Evolutionary conservation across 352 stramenopile species (phyloP), one percentile per base, ranked within the genome.

Genomic region (Phytophthora meadii): DNA sequence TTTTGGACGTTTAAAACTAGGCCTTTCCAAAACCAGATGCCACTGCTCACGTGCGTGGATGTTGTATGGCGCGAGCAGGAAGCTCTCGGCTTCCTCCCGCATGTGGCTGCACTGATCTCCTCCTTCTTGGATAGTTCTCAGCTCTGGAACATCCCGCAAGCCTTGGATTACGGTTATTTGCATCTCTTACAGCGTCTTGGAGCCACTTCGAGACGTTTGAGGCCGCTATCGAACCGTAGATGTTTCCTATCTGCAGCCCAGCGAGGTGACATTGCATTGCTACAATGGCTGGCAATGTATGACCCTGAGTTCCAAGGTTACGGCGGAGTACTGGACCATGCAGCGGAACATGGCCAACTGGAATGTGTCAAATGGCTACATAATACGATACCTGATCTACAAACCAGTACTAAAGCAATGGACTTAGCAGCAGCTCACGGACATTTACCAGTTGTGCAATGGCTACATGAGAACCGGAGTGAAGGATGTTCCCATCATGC

Each of bases 361-460:
- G 36, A 57, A 30, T 54, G 73, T 24, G 70, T 79, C n/a, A 60
- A 71, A 42, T 81, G 54, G 60, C 65, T 81, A 10, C 10, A 76
- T 17, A 40, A 55, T 19, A 54, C 55, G 5, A 61, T 74, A 25
- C 54, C 41, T 2, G 25, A 65, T 24, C 19, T 69, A 8, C 47
- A 57, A 19, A 44, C 53, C 27, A 70, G 53, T 37, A 73, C 65
- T 39, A 73, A 73, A n/a, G 65, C 65, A 22, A 73, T 73, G 65
- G 59, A 73, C 24, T 56, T 73, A n/a, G 59, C 65, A 19, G 59
- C 65, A 17, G 59, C 59, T 17, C 61, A 75, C 17, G 82, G 82
- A 28, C 77, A 88, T 37, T 48, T 90, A n/a, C 2, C 65, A 9
- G 70, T 88, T 7, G 54, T 90, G 1, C 50, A 86, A 47, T 90